Base-by-base conservation (phyloP, 2,329 filamentous ascomycete genomes). In the Chrysosporium queenslandicum region DNA sequence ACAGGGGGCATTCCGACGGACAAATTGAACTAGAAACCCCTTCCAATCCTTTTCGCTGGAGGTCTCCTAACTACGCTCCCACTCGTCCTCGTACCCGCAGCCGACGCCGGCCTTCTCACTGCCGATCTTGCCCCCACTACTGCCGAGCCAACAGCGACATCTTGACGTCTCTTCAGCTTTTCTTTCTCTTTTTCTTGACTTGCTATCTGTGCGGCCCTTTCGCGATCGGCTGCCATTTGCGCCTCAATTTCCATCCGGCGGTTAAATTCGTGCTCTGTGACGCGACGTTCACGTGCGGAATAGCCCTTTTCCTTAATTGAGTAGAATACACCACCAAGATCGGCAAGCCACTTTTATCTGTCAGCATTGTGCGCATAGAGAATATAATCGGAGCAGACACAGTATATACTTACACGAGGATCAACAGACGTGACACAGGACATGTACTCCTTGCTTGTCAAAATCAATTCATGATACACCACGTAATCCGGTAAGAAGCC, bases 361-460 rank as follows among this genome's bases (percentile, higher is more conserved):
- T 46, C n/a, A 54, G 47, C 18, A 32, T 23, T 18, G 2, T 34
- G 18, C 18, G 39, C 37, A 32, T 2, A 14, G 2, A 14, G 18
- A 46, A 46, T 14, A n/a, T 5, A 14, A 30, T 18, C 5, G 4
- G 27, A 46, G 18, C 20, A 46, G 18, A 14, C 1, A 21, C 8
- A 4, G 34, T 9, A 40, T 49, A 29, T 39, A 65, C 70, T 68
- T 68, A 73, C 70, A 66, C 94, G 88, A 49, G 92, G 91, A 66
- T 98, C 92, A 1, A 98, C 92, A 1, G 88, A 82, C 3, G 92
- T 98, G 8, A 98, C 92, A 3, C 88, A 95, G 2, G 87, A 94
- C 82, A 98, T 96, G 73, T 97, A 98, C 66, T 97, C 92, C 66
- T 95, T 96, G 53, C 84, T 87, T 0, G 92, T 98, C 55, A 98